Evolutionary conservation across 352 stramenopile species (phyloP).

Genomic region (Aphanomyces euteiches): DNA sequence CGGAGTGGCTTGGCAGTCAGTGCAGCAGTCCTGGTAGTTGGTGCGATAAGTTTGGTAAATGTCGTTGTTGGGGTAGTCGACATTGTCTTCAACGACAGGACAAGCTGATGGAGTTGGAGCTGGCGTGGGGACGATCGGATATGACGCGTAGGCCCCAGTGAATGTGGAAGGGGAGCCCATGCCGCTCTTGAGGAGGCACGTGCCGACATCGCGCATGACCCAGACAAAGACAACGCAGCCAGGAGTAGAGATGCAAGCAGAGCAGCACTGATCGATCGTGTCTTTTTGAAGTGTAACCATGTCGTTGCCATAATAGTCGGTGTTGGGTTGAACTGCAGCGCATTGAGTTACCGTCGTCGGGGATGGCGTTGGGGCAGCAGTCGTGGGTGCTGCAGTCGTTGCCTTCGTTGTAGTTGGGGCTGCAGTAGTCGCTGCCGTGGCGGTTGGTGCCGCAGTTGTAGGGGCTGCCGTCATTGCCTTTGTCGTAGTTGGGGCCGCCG

Average conservation of each 20-base stretch:
- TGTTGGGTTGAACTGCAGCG: not conserved
- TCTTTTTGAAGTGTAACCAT: not conserved
- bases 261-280: conserved; percentile 14
- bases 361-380: too few species aligned
- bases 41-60: not conserved
- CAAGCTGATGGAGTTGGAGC: conserved; percentile 8
- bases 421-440: too few species aligned
- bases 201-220: conserved; percentile 1
- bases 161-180: conserved; percentile 3
- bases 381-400: too few species aligned
- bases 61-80: conserved; percentile 32
- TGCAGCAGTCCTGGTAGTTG: conserved; percentile 15
- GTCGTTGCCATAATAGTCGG: conserved; percentile 25
- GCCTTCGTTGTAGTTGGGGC: too few species aligned
- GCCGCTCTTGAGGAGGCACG: conserved; percentile 22
- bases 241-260: not conserved
- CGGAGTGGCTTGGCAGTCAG: not conserved
- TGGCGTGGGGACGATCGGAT: not conserved
- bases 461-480: too few species aligned
- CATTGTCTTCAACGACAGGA: conserved; percentile 20
- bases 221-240: conserved; percentile 9
- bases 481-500: too few species aligned
- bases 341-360: not conserved
- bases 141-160: not conserved
- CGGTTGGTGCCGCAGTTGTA: too few species aligned